Evolutionary conservation across 2,329 filamentous ascomycete species (phyloP).

Genomic region (Setomelanomma holmii): DNA sequence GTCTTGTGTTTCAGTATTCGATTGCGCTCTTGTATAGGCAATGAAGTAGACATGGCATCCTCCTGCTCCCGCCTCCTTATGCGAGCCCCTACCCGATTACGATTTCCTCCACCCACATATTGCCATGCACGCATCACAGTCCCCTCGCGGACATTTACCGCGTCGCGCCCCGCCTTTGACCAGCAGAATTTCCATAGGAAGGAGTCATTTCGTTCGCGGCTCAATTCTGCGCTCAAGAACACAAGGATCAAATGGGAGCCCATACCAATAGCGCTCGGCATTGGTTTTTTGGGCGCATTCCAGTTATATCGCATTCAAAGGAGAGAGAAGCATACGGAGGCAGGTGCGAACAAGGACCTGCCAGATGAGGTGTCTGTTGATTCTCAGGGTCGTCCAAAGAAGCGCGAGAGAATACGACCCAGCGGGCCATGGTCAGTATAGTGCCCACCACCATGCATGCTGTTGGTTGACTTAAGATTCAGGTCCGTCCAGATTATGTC

Average conservation of each 20-base stretch:
- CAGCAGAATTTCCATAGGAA: slow-evolving; percentile 52
- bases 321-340: slow-evolving; percentile 54
- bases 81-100: slow-evolving; percentile 24
- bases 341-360: slow-evolving; percentile 50
- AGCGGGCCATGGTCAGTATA: slow-evolving; percentile 79
- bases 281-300: slow-evolving; percentile 81
- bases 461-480: slow-evolving; percentile 10
- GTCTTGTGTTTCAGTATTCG: too few species aligned
- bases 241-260: slow-evolving; percentile 86
- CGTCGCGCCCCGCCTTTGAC: slow-evolving; percentile 51
- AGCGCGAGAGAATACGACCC: slow-evolving; percentile 71
- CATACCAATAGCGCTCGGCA: slow-evolving; percentile 84
- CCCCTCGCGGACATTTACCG: slow-evolving; percentile 42
- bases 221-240: slow-evolving; percentile 65
- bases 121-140: slow-evolving; percentile 23
- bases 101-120: slow-evolving; percentile 15
- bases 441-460: background rate
- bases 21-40: background rate
- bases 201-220: slow-evolving; percentile 63
- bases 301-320: slow-evolving; percentile 80
- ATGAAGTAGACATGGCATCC: slow-evolving; percentile 37
- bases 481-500: slow-evolving; percentile 93
- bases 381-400: slow-evolving; percentile 54
- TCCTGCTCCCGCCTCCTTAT: slow-evolving; percentile 36
- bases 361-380: slow-evolving; percentile 52